Conservation (phyloP, 2,329 filamentous ascomycete genomes). For the Penicillium psychrosexuale region DNA sequence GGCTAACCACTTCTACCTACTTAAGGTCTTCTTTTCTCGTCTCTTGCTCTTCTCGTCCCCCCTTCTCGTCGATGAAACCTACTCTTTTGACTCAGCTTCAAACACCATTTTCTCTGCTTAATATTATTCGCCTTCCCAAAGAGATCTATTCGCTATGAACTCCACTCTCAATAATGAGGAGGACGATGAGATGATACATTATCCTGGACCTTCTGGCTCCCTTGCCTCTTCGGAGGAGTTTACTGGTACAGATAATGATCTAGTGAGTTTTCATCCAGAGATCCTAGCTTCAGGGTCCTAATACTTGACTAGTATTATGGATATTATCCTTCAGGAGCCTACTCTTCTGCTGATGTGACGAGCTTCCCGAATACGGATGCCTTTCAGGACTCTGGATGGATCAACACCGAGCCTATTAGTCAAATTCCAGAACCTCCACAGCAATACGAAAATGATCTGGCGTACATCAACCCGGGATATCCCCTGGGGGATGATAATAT, state of each 20-base stretch:
- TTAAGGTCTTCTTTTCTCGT: too few relatives aligned
- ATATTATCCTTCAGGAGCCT: background rate
- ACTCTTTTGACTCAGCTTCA: background rate
- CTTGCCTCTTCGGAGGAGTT: background rate
- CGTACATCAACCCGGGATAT: background rate
- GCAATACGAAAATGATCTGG: background rate
- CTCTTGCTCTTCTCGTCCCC: too few relatives aligned
- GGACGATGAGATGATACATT: background rate
- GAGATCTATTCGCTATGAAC: background rate
- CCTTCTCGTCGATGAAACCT: background rate
- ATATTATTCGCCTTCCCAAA: background rate
- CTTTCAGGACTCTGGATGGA: background rate
- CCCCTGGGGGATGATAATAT: background rate
- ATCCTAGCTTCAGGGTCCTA: background rate
- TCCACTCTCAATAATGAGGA: background rate
- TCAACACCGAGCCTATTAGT: background rate
- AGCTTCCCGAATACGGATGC: background rate
- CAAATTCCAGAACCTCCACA: background rate
- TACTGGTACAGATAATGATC: background rate
- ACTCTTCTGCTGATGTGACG: background rate
- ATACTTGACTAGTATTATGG: background rate
- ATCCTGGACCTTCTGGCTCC: background rate
- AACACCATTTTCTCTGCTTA: background rate
- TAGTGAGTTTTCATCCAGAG: background rate
- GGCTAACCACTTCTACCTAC: too few relatives aligned